Conservation (phyloP, 257 asterid species). For the Verbascum thapsus region DNA sequence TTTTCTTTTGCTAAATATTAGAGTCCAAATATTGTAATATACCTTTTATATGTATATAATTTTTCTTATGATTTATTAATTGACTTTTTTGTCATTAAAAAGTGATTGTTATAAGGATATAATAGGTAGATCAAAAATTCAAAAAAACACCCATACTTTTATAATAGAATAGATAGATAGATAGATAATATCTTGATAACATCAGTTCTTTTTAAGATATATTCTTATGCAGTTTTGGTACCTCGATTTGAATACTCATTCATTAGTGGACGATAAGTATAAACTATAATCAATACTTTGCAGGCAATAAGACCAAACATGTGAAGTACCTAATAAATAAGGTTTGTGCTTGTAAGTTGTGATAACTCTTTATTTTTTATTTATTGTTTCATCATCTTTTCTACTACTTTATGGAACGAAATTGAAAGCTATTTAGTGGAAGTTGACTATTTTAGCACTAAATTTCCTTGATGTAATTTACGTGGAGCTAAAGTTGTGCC, state of each 20-base stretch:
- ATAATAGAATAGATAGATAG: too few relatives aligned
- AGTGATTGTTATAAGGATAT: too few relatives aligned
- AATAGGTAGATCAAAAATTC: too few relatives aligned
- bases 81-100: too few relatives aligned
- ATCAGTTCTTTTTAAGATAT: too few relatives aligned
- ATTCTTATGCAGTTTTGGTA: conserved; percentile 12
- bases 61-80: too few relatives aligned
- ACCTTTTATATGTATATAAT: too few relatives aligned
- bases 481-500: conserved; percentile 26
- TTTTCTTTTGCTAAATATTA: too few relatives aligned
- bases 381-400: conserved; percentile 22
- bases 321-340: conserved; percentile 35
- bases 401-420: neutral
- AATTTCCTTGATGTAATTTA: conserved; percentile 23
- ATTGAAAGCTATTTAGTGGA: conserved; percentile 14
- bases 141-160: too few relatives aligned
- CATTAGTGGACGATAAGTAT: conserved; percentile 2
- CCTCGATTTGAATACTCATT: conserved; percentile 2
- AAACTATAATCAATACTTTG: conserved; percentile 18
- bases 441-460: conserved; percentile 31
- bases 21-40: too few relatives aligned
- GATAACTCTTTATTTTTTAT: neutral
- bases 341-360: conserved; percentile 25
- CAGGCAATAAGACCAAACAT: conserved; percentile 33
- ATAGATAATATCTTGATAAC: too few relatives aligned